Evolutionary conservation across 2,329 filamentous ascomycete species (phyloP), one percentile per base, ranked within the genome.

Genomic region (Penicillium hesseltinei): DNA sequence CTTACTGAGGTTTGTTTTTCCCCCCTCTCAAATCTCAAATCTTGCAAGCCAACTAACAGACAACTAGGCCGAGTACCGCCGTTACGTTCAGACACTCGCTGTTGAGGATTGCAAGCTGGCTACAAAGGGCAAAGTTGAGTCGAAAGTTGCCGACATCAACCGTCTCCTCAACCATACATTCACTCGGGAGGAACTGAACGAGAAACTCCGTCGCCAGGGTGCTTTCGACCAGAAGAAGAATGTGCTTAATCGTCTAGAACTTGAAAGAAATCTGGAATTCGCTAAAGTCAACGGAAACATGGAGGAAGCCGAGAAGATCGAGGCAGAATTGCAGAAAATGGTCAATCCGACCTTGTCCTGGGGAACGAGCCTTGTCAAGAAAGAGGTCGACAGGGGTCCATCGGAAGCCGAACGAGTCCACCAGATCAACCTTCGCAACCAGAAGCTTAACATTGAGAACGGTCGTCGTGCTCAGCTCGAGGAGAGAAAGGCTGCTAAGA

Each of bases 391-490:
- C 66, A 78, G 81, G 9, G 79, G 82, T 35, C 60, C 53, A 27
- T 81, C 80, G 11, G 89, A 95, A 73, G 91, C 93, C 72, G 91
- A 96, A 62, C 88, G 90, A 29, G 82, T 97, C 25, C 90, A 90
- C 0, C 84, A 89, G 68, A 81, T 96, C 63, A 99, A 99, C 75
- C 82, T 85, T 29, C 86, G 89, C 69, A 97, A 96, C 75, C 88
- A 93, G 60, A 86, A 88, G 57, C 83, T 88, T 65, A 97, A 97
- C 69, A 84, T 85, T n/a, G 90, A 96, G 71, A 88, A 90, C 47
- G 89, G 97, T n/a, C 90, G 93, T 58, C 90, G 90, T 73, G 93
- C 92, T 0, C 90, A 97, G 71, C 81, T 96, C 55, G 88, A 88
- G 65, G 94, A 99, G 77, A 84, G 87, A 66, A 83, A 84, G 49